Conservation (phyloP, 2,329 filamentous ascomycete genomes). For the Leptographium wingfieldii region DNA sequence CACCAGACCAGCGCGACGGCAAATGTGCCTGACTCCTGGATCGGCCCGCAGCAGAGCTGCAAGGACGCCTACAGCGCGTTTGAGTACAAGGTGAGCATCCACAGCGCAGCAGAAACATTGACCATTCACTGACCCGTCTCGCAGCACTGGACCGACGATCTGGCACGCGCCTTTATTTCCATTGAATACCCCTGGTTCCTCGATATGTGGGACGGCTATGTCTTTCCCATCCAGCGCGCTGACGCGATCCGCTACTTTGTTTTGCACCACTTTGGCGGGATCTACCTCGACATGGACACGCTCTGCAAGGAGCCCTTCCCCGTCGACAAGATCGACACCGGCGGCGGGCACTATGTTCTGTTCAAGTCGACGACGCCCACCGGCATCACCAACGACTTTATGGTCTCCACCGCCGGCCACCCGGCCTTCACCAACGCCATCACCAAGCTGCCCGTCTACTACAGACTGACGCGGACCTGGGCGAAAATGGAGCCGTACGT, state of each 20-base stretch:
- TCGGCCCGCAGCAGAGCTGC: slow-evolving; percentile 15
- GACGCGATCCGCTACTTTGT: slow-evolving; percentile 73
- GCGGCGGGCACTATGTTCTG: slow-evolving; percentile 4
- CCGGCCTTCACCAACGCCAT: slow-evolving; percentile 63
- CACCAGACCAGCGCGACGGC: slow-evolving; percentile 18
- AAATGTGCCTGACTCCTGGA: slow-evolving; percentile 16
- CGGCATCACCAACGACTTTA: slow-evolving; percentile 70
- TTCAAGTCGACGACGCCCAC: slow-evolving; percentile 50
- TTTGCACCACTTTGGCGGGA: slow-evolving; percentile 62
- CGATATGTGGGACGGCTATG: slow-evolving; percentile 60
- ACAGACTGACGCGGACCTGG: slow-evolving; percentile 51
- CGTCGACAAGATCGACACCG: neutral
- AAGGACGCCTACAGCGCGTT: slow-evolving; percentile 15
- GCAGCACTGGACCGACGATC: slow-evolving; percentile 64
- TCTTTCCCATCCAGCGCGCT: slow-evolving; percentile 63
- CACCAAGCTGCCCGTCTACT: slow-evolving; percentile 46
- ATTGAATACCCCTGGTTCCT: slow-evolving; percentile 68
- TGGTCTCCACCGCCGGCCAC: slow-evolving; percentile 60
- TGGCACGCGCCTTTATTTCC: slow-evolving; percentile 57
- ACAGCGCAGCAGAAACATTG: too few relatives aligned
- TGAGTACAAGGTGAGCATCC: slow-evolving; percentile 16
- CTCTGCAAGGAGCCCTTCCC: slow-evolving; percentile 13
- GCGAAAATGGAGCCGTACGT: slow-evolving; percentile 50
- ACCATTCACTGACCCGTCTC: neutral
- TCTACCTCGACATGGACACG: slow-evolving; percentile 66